phyloP scores from a whole-genome alignment of 192 early-diverging fungal genomes.

The Backusella australiensis region DNA sequence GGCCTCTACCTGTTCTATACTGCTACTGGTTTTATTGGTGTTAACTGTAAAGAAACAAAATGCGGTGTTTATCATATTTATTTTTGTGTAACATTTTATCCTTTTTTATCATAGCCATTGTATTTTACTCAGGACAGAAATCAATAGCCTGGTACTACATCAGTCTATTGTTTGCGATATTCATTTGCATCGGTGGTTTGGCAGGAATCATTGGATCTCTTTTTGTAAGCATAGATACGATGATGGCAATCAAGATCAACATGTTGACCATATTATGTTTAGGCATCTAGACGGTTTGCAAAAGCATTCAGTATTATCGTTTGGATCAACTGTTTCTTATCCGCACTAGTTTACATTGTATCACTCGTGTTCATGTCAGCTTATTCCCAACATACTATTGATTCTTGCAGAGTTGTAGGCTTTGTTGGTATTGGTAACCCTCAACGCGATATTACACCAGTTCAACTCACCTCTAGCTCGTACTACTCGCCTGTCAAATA shows the following conservation, averaged over 20 bases:
- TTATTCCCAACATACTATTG: slow-evolving; percentile 19
- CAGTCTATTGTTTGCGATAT: slow-evolving; percentile 24
- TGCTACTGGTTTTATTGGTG: slow-evolving; percentile 19
- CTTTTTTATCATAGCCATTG: slow-evolving; percentile 17
- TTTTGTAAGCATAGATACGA: slow-evolving; percentile 17
- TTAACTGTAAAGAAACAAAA: slow-evolving; percentile 9
- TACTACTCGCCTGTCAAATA: slow-evolving; percentile 34
- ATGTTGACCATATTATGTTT: neutral
- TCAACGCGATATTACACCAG: slow-evolving; percentile 15
- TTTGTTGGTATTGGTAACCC: slow-evolving; percentile 28
- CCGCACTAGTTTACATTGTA: slow-evolving; percentile 28
- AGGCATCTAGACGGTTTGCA: slow-evolving; percentile 37
- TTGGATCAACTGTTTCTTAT: slow-evolving; percentile 30
- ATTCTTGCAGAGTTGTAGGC: slow-evolving; percentile 21
- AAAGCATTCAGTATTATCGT: slow-evolving; percentile 33
- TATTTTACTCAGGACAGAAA: slow-evolving; percentile 33
- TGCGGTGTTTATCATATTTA: neutral
- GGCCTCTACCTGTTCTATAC: slow-evolving; percentile 13
- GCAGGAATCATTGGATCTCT: slow-evolving; percentile 32
- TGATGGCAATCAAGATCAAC: neutral
- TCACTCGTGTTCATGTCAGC: slow-evolving; percentile 27
- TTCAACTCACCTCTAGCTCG: slow-evolving; percentile 1
- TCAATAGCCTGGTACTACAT: slow-evolving; percentile 25
- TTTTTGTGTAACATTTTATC: neutral
- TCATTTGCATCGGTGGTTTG: slow-evolving; percentile 29